Percentiles rank a stretch among this genome's conserved stretches.
Conservation (phyloP, 2,329 filamentous ascomycete genomes). For the Arthrocladium fulminans region DNA sequence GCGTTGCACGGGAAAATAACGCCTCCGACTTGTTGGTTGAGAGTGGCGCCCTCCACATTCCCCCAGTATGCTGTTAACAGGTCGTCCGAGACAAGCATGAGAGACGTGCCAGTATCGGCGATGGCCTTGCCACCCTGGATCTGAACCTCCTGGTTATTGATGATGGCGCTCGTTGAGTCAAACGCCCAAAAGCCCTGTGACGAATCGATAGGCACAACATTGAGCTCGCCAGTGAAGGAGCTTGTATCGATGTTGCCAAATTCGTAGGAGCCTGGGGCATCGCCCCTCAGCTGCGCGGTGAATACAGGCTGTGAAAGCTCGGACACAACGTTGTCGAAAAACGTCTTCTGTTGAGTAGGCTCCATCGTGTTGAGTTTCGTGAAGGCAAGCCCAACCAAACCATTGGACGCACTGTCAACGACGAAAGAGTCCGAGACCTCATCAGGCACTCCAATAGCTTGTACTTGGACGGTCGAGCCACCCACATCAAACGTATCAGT, state of each 20-base stretch:
- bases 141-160: conserved; percentile 39
- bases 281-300: conserved; percentile 58
- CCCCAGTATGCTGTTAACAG: conserved; percentile 54
- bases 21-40: conserved; percentile 38
- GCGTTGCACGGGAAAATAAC: conserved; percentile 52
- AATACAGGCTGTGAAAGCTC: conserved; percentile 58
- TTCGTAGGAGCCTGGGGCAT: conserved; percentile 57
- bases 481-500: conserved; percentile 61
- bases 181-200: conserved; percentile 63
- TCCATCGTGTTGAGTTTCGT: conserved; percentile 55
- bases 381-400: conserved; percentile 62
- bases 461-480: conserved; percentile 50
- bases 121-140: conserved; percentile 41
- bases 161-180: conserved; percentile 46
- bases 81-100: conserved; percentile 51
- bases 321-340: conserved; percentile 61
- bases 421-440: conserved; percentile 51
- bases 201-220: conserved; percentile 54
- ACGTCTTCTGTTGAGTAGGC: conserved; percentile 58
- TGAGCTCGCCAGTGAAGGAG: conserved; percentile 55
- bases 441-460: conserved; percentile 61
- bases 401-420: conserved; percentile 52
- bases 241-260: conserved; percentile 60
- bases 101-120: conserved; percentile 60
- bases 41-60: conserved; percentile 43